Evolutionary conservation across 1,284 basidiomycete species (phyloP).

Genomic region (Rhodotorula sp.): DNA sequence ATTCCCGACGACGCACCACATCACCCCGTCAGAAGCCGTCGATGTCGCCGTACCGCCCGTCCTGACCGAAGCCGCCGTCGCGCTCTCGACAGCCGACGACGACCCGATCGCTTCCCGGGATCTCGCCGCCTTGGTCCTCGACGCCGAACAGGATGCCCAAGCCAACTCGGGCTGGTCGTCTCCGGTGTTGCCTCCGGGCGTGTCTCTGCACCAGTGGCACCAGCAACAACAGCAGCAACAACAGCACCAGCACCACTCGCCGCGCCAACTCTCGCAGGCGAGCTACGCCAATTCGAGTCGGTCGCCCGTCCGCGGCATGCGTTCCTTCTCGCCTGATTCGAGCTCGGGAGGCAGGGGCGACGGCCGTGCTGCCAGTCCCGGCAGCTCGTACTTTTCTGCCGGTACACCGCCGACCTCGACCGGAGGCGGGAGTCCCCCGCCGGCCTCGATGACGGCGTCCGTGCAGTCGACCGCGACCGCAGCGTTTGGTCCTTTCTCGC

Average conservation of each 20-base stretch:
- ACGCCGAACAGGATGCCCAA: slow-evolving; percentile 24
- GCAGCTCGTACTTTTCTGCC: slow-evolving; percentile 27
- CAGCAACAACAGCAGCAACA: slow-evolving; percentile 6
- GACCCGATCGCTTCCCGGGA: slow-evolving; percentile 27
- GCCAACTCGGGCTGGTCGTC: slow-evolving; percentile 31
- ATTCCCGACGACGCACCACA: slow-evolving; percentile 36
- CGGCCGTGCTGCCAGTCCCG: slow-evolving; percentile 17
- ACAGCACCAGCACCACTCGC: not conserved
- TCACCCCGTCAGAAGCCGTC: slow-evolving; percentile 39
- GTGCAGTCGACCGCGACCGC: not conserved
- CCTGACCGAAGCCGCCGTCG: slow-evolving; percentile 36
- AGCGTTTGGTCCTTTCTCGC: slow-evolving; percentile 20
- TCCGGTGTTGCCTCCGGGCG: slow-evolving; percentile 18
- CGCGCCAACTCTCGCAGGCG: slow-evolving; percentile 7
- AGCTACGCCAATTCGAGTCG: slow-evolving; percentile 23
- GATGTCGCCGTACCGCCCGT: slow-evolving; percentile 42
- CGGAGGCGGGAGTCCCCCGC: slow-evolving; percentile 11
- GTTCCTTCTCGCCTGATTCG: slow-evolving; percentile 37
- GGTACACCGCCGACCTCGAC: slow-evolving; percentile 28
- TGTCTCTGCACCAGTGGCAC: not conserved
- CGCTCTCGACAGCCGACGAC: slow-evolving; percentile 21
- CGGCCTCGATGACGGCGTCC: not conserved
- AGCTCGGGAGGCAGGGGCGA: slow-evolving; percentile 3
- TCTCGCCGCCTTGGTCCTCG: slow-evolving; percentile 26
- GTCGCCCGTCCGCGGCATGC: slow-evolving; percentile 18